Conservation (phyloP, 1,284 basidiomycete genomes). For the Leccinum pallidistipes region DNA sequence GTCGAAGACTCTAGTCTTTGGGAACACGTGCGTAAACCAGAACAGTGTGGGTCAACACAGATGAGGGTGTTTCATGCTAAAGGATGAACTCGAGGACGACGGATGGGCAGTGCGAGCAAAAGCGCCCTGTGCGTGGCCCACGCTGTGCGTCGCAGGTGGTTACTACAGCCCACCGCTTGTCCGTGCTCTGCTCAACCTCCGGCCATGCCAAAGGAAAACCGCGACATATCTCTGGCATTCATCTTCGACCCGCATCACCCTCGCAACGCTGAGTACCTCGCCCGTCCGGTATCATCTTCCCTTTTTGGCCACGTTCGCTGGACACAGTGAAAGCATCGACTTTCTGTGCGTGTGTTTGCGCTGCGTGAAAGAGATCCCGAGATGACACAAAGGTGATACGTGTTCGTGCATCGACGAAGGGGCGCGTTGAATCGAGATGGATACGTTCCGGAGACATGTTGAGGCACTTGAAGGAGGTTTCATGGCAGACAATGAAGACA, state of each 20-base stretch:
- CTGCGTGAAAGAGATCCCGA: conserved; percentile 31
- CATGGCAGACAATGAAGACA: conserved; percentile 20
- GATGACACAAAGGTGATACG: conserved; percentile 25
- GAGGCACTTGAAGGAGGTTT: conserved; percentile 17
- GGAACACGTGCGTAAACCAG: conserved; percentile 31
- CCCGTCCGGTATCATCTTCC: conserved; percentile 30
- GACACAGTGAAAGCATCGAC: conserved; percentile 26
- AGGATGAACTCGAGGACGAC: conserved; percentile 16
- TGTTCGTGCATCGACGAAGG: conserved; percentile 22
- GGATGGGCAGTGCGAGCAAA: conserved; percentile 19
- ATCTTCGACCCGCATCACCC: conserved; percentile 11
- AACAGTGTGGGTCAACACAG: conserved; percentile 13
- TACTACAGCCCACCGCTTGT: conserved; percentile 15
- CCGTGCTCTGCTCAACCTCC: conserved; percentile 27
- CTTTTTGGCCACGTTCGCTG: conserved; percentile 7
- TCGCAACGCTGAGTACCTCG: conserved; percentile 19
- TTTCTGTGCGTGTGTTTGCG: conserved; percentile 30
- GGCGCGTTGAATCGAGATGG: conserved; percentile 12
- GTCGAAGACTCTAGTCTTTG: conserved; percentile 26
- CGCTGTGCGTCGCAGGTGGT: conserved; percentile 3
- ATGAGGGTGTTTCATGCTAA: conserved; percentile 1
- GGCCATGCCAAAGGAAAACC: conserved; percentile 10
- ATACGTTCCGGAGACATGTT: conserved; percentile 32
- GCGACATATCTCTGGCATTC: conserved; percentile 31
- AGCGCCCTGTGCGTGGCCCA: conserved; percentile 36